Base-by-base conservation (phyloP, 1,284 basidiomycete genomes). In the Puccinia horiana region DNA sequence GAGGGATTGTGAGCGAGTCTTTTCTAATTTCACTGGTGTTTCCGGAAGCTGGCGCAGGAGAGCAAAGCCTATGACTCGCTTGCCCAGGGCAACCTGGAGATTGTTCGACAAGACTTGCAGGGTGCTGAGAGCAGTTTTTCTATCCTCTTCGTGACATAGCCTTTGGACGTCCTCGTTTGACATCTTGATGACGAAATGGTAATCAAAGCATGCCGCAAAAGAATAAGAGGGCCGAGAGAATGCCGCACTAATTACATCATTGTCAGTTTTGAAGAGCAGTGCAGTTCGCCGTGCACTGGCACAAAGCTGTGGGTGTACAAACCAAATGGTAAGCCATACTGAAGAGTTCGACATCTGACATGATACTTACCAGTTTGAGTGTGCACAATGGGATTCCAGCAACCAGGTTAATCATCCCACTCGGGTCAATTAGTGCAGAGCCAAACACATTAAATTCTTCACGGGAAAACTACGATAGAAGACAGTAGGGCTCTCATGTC, bases 181-280 rank as follows among this genome's bases (percentile, higher is more conserved):
- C 47, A 87, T 54, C 20, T 73, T 70, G 18, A 81, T 11, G 29
- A 74, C 69, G 44, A 81, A 81, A 54, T 81, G 78, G 32, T 81
- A 63, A 81, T 81, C 78, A 44, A 81, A 81, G 44, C 29, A 47
- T 12, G 90, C 26, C 92, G 88, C 8, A 88, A 88, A 84, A 91
- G 91, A 52, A 96, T 88, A 0, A 93, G 93, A 84, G 90, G 89
- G 69, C n/a, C 72, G 70, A 52, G 58, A 73, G 54, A 81, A 75
- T 9, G 75, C 40, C 26, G 72, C 54, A n/a, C 54, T 56, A 32
- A 76, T 67, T 29, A 81, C 73, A 49, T 81, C 73, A 29, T 67
- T 67, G 8, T 47, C 72, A 32, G 44, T 69, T 76, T 69, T 65
- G 23, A 81, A 58, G 16, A 81, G 73, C 18, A 42, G 44, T 23